Conservation (phyloP, 495 filamentous ascomycete genomes). For the Penicillium argentinense region DNA sequence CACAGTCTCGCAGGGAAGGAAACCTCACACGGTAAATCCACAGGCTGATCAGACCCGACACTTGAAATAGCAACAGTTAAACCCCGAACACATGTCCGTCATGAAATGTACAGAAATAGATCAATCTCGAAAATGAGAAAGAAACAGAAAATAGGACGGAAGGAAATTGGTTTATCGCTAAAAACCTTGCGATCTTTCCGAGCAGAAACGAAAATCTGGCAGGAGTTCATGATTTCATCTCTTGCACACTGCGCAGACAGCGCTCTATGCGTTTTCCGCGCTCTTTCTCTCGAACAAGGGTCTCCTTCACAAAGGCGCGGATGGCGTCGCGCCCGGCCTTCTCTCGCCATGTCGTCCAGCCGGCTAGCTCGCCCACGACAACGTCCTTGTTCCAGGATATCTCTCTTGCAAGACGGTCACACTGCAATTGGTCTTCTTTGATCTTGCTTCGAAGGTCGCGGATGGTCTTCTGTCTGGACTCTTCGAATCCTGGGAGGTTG, state of each 20-base stretch:
- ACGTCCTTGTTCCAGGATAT: constrained; percentile 90
- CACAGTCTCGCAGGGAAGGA: too few species aligned
- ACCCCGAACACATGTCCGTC: constrained; percentile 18
- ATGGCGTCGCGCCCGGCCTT: constrained; percentile 73
- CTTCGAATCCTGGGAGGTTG: constrained; percentile 67
- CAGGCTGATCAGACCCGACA: too few species aligned
- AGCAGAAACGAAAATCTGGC: constrained; percentile 3
- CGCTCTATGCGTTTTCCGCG: constrained; percentile 78
- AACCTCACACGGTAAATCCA: too few species aligned
- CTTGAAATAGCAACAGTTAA: too few species aligned
- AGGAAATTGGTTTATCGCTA: background rate
- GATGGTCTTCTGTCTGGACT: constrained; percentile 76
- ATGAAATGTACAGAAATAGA: constrained; percentile 23
- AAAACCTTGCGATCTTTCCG: constrained; percentile 12
- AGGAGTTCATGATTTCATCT: constrained; percentile 22
- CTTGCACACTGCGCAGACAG: constrained; percentile 42
- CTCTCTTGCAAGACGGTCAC: constrained; percentile 68
- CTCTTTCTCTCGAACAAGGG: constrained; percentile 75
- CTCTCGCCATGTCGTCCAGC: constrained; percentile 87
- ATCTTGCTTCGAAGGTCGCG: constrained; percentile 78
- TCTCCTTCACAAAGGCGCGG: constrained; percentile 70
- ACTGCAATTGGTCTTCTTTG: constrained; percentile 60
- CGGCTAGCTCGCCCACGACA: constrained; percentile 86
- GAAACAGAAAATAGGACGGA: background rate
- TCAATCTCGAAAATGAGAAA: background rate